A percentile compares a stretch with the other conserved stretches of the same genome.
phyloP scores from a whole-genome alignment of 2,329 filamentous ascomycete genomes.

The Juglanconis juglandina region DNA sequence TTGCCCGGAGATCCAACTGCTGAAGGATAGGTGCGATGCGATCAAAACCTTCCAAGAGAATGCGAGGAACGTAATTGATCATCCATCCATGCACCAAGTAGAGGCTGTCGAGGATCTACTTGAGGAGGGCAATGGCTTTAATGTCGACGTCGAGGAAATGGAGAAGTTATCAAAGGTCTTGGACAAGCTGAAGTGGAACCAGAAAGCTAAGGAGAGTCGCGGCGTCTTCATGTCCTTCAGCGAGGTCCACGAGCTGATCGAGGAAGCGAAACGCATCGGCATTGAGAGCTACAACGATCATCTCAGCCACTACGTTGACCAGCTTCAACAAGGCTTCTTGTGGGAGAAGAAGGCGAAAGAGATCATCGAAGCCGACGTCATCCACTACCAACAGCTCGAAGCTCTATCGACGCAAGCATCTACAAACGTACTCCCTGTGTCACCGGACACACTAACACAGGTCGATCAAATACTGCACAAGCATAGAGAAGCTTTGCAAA shows the following conservation, averaged over 20 bases:
- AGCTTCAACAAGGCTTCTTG: conserved; percentile 70
- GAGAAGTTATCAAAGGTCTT: conserved; percentile 76
- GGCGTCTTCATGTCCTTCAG: conserved; percentile 67
- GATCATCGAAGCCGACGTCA: conserved; percentile 82
- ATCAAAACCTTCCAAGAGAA: conserved; percentile 82
- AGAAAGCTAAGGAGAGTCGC: conserved; percentile 65
- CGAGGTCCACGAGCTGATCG: conserved; percentile 76
- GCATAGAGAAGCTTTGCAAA: conserved; percentile 87
- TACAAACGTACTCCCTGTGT: conserved; percentile 70
- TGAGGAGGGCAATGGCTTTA: conserved; percentile 85
- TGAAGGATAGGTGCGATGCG: conserved; percentile 79
- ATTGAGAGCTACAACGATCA: conserved; percentile 80
- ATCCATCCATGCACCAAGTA: conserved; percentile 57
- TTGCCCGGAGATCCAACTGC: conserved; percentile 80
- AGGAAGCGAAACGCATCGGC: conserved; percentile 71
- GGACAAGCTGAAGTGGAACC: conserved; percentile 84
- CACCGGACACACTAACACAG: conserved; percentile 70
- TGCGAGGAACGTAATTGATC: conserved; percentile 67
- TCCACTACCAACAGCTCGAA: conserved; percentile 93
- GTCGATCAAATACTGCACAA: conserved; percentile 94
- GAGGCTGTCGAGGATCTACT: conserved; percentile 83
- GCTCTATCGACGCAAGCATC: conserved; percentile 80
- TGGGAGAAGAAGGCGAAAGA: conserved; percentile 95
- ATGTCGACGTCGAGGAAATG: conserved; percentile 86
- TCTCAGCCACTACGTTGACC: conserved; percentile 70